phyloP scores from a whole-genome alignment of 345 rosid species.

The Eucalyptus polyanthemos region DNA sequence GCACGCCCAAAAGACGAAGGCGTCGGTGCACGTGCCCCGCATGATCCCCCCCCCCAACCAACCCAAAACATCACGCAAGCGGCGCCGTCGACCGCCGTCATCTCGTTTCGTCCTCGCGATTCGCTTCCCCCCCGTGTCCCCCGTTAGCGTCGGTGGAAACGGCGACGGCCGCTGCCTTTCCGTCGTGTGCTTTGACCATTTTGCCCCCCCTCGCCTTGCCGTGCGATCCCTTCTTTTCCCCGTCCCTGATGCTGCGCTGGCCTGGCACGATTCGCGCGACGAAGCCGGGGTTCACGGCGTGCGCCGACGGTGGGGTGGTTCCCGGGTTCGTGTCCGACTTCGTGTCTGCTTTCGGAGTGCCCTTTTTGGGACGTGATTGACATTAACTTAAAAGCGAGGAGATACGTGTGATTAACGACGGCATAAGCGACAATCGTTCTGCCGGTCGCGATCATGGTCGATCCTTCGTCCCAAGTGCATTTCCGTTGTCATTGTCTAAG shows the following conservation, averaged over 20 bases:
- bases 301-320: neutral
- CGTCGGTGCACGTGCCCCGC: conserved; percentile 1
- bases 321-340: conserved; percentile 3
- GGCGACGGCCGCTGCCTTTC: neutral
- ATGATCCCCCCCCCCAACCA: no score
- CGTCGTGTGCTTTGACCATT: neutral
- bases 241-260: neutral
- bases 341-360: neutral
- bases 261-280: neutral
- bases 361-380: neutral
- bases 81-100: neutral
- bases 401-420: neutral
- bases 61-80: neutral
- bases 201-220: neutral
- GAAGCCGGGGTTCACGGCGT: neutral
- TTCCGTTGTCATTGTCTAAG: neutral
- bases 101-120: neutral
- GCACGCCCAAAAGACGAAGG: no score
- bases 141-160: neutral
- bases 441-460: neutral
- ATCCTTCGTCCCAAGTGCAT: neutral
- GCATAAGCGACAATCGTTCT: neutral
- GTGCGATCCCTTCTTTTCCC: neutral
- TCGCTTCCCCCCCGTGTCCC: neutral
- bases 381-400: neutral